These are phyloP conservation scores for Paxillus involutus DNA, from an alignment of 768 basidiomycete genomes.

Conservation along the genomic window DNA sequence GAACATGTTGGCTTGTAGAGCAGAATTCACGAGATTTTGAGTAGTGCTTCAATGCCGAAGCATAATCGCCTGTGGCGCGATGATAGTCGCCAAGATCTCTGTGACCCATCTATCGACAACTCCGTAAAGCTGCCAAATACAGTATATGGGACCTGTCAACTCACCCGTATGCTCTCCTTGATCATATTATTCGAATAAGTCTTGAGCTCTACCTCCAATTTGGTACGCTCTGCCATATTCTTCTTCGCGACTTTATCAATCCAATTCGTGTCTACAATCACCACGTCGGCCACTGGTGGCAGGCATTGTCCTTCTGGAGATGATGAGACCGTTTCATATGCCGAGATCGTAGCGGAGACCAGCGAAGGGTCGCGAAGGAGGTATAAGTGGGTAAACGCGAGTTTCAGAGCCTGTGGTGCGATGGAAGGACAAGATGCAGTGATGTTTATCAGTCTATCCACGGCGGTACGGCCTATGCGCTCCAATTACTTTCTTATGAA, in stretches of 20 bases:
- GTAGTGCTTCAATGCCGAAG: constrained; percentile 73
- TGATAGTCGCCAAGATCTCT: constrained; percentile 85
- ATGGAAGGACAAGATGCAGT: constrained; percentile 63
- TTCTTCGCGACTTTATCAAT: constrained; percentile 62
- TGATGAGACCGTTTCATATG: constrained; percentile 51
- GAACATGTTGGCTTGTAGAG: constrained; percentile 85
- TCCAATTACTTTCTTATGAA: not conserved
- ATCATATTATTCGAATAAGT: constrained; percentile 96
- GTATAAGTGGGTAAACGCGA: constrained; percentile 63
- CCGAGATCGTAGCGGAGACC: constrained; percentile 48
- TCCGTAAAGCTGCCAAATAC: not conserved
- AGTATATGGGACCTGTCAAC: constrained; percentile 16
- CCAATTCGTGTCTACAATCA: constrained; percentile 68
- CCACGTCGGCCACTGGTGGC: constrained; percentile 47
- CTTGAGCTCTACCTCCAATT: constrained; percentile 92
- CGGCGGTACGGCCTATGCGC: constrained; percentile 65
- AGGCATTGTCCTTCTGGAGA: constrained; percentile 35
- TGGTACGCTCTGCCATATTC: constrained; percentile 74
- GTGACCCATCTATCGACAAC: constrained; percentile 71
- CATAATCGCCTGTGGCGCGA: constrained; percentile 69
- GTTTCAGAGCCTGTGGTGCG: constrained; percentile 69
- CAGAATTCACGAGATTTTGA: constrained; percentile 94
- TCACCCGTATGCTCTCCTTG: constrained; percentile 95
- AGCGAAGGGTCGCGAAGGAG: constrained; percentile 68
- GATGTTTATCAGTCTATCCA: constrained; percentile 72